Evolutionary conservation across 179 eudicot genomes (phyloP), one percentile per base, ranked within the genome.

Genomic region (Camellia oleifera): DNA sequence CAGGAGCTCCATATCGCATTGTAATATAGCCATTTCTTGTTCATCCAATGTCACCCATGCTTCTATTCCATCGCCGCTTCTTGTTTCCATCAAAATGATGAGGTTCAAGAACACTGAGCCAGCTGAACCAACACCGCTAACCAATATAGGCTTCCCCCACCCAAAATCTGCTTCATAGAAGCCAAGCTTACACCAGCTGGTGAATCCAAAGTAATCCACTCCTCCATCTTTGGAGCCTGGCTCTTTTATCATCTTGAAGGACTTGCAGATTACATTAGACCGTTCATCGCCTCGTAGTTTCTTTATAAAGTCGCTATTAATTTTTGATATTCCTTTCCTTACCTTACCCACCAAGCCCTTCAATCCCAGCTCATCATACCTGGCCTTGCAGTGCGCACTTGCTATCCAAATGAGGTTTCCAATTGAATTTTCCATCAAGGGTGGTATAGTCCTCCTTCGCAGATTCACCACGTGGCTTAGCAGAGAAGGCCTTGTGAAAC

Each of bases 11-110:
- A 12, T 17, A 72, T 88, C 75, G 63, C 42, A 17, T 74, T 79
- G 82, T 1, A 88, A 63, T 2, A 69, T 18, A 40, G 71, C 63
- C 89, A 88, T 86, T 63, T 86, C 86, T 77, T 79, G 74, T 72
- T 88, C 87, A 75, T 86, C 89, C 80, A 86, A 72, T 23, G 81
- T 88, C 82, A 88, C 84, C 91, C 91, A 88, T 8, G 91, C 91
- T 85, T 88, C 91, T 2, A 88, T 85, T 46, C 91, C 91, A 53
- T 81, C 68, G 11, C 87, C 88, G 77, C 79, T 71, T 69, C 82
- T 86, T 3, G 88, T 86, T 7, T 88, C 89, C 82, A 86, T 80
- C 72, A 88, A 69, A 61, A 88, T 45, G 7, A 78, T 68, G 15
- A 88, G 76, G 69, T 88, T 86, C 88, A 86, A 72, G 56, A 83